These are phyloP conservation scores for Syzygium syzygioides DNA, from an alignment of 441 rosid genomes.

Conservation along the genomic window DNA sequence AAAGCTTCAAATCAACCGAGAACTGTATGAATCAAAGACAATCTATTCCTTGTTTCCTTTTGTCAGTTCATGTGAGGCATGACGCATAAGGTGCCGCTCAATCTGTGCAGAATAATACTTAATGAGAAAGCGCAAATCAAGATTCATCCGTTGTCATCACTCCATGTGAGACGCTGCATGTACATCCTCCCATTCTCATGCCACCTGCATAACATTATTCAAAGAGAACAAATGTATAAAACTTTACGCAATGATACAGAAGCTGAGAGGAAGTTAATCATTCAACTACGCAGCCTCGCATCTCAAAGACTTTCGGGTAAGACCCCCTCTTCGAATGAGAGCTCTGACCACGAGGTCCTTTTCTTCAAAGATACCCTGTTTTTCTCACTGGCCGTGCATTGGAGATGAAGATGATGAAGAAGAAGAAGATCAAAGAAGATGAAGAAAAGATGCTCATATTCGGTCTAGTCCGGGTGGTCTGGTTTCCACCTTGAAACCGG, in stretches of 20 bases:
- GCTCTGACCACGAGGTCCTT: background rate
- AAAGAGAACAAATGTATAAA: too few species aligned
- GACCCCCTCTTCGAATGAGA: background rate
- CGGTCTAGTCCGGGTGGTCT: background rate
- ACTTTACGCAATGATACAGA: background rate
- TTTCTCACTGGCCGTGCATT: background rate
- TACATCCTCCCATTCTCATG: background rate
- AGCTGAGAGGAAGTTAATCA: background rate
- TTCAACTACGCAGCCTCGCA: background rate
- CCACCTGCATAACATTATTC: background rate
- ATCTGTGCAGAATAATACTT: too few species aligned
- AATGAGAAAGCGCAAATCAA: too few species aligned
- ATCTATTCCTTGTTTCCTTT: too few species aligned
- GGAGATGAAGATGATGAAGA: background rate
- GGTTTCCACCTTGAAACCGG: fast-evolving
- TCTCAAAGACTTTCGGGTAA: background rate
- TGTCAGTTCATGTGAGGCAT: too few species aligned
- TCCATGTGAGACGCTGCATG: background rate
- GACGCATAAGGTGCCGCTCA: too few species aligned
- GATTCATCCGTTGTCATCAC: background rate
- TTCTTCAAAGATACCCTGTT: background rate
- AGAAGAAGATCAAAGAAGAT: background rate
- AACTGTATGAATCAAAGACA: too few species aligned
- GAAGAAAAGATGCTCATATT: background rate
- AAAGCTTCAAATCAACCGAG: too few species aligned